phyloP scores from a whole-genome alignment of 306 rosid genomes.

The Pueraria montana region DNA sequence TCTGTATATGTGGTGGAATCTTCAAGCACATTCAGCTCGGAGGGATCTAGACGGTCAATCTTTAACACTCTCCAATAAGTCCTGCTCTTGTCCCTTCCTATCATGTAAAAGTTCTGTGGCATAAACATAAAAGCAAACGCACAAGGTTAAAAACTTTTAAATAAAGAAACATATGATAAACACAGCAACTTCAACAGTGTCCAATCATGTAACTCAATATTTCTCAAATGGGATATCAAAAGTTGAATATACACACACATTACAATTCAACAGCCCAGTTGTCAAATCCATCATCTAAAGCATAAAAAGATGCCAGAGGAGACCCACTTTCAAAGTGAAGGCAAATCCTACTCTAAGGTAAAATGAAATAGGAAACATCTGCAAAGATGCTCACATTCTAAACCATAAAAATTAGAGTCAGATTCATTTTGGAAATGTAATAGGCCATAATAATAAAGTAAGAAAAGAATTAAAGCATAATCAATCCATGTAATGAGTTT shows the following conservation, averaged over 20 bases:
- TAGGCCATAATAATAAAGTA: neutral
- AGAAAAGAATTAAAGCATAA: neutral
- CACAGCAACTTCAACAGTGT: neutral
- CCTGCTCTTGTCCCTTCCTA: slow-evolving; percentile 85
- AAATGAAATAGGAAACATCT: slow-evolving; percentile 30
- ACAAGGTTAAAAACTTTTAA: slow-evolving; percentile 8
- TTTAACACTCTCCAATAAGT: slow-evolving; percentile 84
- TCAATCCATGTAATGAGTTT: neutral
- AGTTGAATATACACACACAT: slow-evolving; percentile 5
- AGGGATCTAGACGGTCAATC: slow-evolving; percentile 76
- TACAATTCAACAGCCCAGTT: neutral
- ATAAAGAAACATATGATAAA: slow-evolving; percentile 22
- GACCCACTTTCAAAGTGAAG: slow-evolving; percentile 13
- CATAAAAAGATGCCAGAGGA: slow-evolving; percentile 6
- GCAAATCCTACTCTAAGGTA: neutral
- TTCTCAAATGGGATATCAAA: slow-evolving; percentile 18
- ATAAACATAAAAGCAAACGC: slow-evolving; percentile 40
- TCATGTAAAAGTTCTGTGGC: slow-evolving; percentile 87
- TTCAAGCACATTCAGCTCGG: slow-evolving; percentile 74
- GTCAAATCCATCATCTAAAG: slow-evolving; percentile 18
- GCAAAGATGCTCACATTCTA: slow-evolving; percentile 9
- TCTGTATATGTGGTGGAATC: slow-evolving; percentile 79
- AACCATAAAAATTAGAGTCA: neutral
- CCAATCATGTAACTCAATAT: neutral
- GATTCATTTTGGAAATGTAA: neutral